These are phyloP conservation scores for Sideroxylon spinosum DNA, from an alignment of 179 eudicot genomes.

Conservation along the genomic window DNA sequence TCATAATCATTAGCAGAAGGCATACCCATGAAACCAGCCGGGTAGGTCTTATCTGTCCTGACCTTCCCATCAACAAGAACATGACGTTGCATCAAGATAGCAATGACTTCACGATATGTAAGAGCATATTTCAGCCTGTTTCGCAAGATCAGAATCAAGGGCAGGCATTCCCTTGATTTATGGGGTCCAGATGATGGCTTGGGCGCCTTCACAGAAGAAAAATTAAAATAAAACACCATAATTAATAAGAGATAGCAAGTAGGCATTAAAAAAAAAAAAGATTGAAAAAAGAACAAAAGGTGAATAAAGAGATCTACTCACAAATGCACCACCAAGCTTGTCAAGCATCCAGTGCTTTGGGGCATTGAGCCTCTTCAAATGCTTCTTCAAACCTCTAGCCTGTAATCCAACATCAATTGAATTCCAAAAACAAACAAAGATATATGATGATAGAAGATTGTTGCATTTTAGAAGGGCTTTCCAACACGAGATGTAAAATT, in stretches of 20 bases:
- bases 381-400: slow-evolving; percentile 61
- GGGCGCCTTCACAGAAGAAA: slow-evolving; percentile 38
- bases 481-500: too few relatives aligned
- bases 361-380: slow-evolving; percentile 60
- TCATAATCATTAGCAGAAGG: not conserved
- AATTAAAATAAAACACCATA: not conserved
- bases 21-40: slow-evolving; percentile 57
- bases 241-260: not conserved
- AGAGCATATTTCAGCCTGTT: slow-evolving; percentile 54
- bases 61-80: slow-evolving; percentile 54
- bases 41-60: slow-evolving; percentile 57
- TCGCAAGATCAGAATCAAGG: slow-evolving; percentile 45
- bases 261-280: not conserved
- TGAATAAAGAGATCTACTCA: slow-evolving; percentile 19
- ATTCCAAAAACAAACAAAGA: not conserved
- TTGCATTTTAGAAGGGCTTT: not conserved
- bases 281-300: not conserved
- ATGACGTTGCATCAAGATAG: slow-evolving; percentile 53
- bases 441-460: not conserved
- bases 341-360: slow-evolving; percentile 56
- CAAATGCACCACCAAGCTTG: slow-evolving; percentile 60
- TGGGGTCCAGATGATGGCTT: slow-evolving; percentile 64
- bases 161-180: slow-evolving; percentile 52
- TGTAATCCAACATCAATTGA: slow-evolving; percentile 14
- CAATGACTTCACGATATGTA: slow-evolving; percentile 46